A percentile compares a stretch with the other conserved stretches of the same genome.
phyloP scores from a whole-genome alignment of 2,329 filamentous ascomycete species.

The Fusarium vanettenii region DNA sequence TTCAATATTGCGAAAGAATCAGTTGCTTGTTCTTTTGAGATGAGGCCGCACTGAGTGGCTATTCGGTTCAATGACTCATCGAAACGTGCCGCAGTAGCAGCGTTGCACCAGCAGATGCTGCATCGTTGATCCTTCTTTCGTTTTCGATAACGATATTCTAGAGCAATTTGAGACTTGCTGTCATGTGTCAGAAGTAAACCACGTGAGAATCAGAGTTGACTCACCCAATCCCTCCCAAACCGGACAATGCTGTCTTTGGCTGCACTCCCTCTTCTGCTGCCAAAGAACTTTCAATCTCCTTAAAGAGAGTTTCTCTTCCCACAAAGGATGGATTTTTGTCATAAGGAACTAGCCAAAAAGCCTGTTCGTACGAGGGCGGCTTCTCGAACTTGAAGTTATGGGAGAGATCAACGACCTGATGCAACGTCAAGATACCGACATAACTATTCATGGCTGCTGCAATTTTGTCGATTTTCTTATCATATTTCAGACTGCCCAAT shows the following conservation, averaged over 20 bases:
- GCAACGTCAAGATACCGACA: background rate
- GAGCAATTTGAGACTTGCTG: background rate
- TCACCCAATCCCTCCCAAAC: background rate
- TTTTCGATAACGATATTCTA: background rate
- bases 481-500: background rate
- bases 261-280: background rate
- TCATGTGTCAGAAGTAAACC: background rate
- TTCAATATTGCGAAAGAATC: background rate
- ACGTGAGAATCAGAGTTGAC: background rate
- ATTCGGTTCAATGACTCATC: background rate
- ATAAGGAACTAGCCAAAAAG: background rate
- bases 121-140: background rate
- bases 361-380: background rate
- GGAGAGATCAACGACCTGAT: background rate
- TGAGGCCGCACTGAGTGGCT: background rate
- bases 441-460: background rate
- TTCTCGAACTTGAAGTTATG: background rate
- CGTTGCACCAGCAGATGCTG: background rate
- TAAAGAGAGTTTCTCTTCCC: background rate
- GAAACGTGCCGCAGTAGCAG: background rate
- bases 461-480: background rate
- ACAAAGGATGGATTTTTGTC: background rate
- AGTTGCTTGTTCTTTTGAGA: background rate
- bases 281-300: background rate
- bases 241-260: background rate